These are phyloP conservation scores for Candida caryicola DNA, from an alignment of 805 yeast genomes.

Conservation along the genomic window DNA sequence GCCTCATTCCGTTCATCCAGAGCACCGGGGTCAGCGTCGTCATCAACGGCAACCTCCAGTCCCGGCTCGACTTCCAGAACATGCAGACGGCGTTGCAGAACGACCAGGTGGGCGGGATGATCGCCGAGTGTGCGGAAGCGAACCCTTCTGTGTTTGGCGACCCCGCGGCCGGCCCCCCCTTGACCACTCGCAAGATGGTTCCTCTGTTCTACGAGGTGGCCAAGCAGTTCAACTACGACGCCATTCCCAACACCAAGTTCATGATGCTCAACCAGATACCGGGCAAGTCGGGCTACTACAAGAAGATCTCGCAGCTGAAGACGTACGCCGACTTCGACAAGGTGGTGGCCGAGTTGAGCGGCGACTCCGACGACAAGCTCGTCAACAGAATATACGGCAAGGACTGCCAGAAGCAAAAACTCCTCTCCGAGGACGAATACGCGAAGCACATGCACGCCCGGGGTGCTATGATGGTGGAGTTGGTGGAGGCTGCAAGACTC, in stretches of 20 bases:
- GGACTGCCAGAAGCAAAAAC: conserved; percentile 30
- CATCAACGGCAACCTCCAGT: conserved; percentile 74
- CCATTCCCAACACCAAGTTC: conserved; percentile 70
- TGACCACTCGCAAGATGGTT: conserved; percentile 54
- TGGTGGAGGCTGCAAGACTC: conserved; percentile 1
- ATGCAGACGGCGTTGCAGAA: conserved; percentile 54
- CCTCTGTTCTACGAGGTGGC: conserved; percentile 59
- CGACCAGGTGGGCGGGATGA: conserved; percentile 79
- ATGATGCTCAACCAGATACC: conserved; percentile 77
- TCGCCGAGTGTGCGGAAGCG: conserved; percentile 85
- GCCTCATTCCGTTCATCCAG: conserved; percentile 60
- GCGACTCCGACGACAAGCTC: conserved; percentile 30
- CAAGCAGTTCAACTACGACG: conserved; percentile 51
- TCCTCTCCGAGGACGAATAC: conserved; percentile 17
- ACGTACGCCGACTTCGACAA: conserved; percentile 48
- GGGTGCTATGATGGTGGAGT: conserved; percentile 7
- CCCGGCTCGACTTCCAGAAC: conserved; percentile 50
- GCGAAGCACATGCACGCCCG: conserved; percentile 9
- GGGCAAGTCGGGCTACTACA: conserved; percentile 63
- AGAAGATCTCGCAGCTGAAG: conserved; percentile 53
- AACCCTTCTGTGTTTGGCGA: conserved; percentile 72
- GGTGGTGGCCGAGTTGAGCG: conserved; percentile 30
- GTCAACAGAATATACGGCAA: conserved; percentile 24
- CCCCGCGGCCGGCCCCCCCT: conserved; percentile 26
- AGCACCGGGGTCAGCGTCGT: conserved; percentile 65